These are phyloP conservation scores for Talaromyces ruber DNA, from an alignment of 495 filamentous ascomycete genomes.

Conservation along the genomic window DNA sequence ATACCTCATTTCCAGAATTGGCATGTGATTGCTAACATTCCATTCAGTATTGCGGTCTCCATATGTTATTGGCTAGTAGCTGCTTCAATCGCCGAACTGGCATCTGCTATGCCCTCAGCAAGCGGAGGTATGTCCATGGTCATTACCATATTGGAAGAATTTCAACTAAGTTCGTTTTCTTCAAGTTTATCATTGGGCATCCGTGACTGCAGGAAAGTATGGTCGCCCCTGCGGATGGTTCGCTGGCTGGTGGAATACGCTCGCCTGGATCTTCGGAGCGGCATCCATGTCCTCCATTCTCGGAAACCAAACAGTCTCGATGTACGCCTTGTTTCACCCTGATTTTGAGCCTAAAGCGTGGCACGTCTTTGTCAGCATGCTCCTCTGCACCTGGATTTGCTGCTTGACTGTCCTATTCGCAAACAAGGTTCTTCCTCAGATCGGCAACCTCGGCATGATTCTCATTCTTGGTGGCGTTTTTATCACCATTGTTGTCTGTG, in stretches of 20 bases:
- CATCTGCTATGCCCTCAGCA: constrained; percentile 72
- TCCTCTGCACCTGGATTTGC: constrained; percentile 59
- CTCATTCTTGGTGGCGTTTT: constrained; percentile 61
- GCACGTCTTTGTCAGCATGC: constrained; percentile 67
- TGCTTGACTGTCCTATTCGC: constrained; percentile 58
- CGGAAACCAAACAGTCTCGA: constrained; percentile 53
- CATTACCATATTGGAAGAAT: neutral
- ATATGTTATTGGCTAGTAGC: constrained; percentile 45
- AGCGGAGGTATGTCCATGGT: constrained; percentile 43
- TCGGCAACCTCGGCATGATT: constrained; percentile 60
- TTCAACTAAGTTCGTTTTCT: neutral
- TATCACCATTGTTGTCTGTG: constrained; percentile 65
- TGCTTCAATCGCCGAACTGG: constrained; percentile 61
- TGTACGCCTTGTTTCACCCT: constrained; percentile 66
- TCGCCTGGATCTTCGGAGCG: constrained; percentile 61
- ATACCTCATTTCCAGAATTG: neutral
- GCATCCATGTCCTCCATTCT: constrained; percentile 62
- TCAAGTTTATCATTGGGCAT: constrained; percentile 72
- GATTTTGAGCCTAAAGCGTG: constrained; percentile 53
- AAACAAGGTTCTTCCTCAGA: constrained; percentile 56
- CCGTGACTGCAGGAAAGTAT: constrained; percentile 61
- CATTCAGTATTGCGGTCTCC: constrained; percentile 33
- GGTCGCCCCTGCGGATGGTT: constrained; percentile 68
- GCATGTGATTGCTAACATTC: neutral
- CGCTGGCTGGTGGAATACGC: constrained; percentile 71